A percentile compares a stretch with the other conserved stretches of the same genome.
Conservation (phyloP, 805 yeast species). For the Wickerhamiella vanderwaltii region DNA sequence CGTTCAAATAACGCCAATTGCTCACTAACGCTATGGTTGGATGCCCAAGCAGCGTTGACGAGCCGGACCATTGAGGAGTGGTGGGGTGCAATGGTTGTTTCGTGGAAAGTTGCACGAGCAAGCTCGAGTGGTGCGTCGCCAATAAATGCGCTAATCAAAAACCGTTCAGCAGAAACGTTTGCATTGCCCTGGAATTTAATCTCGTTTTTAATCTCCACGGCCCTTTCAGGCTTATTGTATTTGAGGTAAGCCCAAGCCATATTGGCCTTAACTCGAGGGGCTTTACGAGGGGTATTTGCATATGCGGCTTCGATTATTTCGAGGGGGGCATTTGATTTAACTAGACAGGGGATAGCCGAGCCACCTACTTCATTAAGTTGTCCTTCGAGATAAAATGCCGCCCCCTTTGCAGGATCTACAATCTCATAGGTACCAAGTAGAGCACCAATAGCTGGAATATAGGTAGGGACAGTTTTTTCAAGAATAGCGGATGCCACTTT, state of each 20-base stretch:
- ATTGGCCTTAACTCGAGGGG: slow-evolving; percentile 8
- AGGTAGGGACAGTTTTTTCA: slow-evolving; percentile 1
- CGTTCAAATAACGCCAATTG: slow-evolving; percentile 15
- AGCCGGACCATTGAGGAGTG: slow-evolving; percentile 18
- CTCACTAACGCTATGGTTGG: slow-evolving; percentile 1
- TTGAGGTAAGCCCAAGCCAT: slow-evolving; percentile 13
- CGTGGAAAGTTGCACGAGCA: slow-evolving; percentile 14
- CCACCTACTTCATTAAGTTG: slow-evolving; percentile 11
- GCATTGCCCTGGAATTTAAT: background rate
- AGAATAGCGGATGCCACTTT: slow-evolving; percentile 13
- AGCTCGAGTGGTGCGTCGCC: slow-evolving; percentile 21
- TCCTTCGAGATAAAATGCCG: slow-evolving; percentile 12
- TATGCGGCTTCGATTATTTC: slow-evolving; percentile 13
- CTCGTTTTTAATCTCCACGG: slow-evolving; percentile 5
- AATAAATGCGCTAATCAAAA: slow-evolving; percentile 17
- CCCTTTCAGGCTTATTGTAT: slow-evolving; percentile 13
- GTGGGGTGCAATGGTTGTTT: slow-evolving; percentile 16
- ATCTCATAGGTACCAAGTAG: slow-evolving; percentile 17
- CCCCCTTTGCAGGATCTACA: slow-evolving; percentile 19
- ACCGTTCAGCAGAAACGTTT: slow-evolving; percentile 3
- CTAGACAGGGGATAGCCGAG: slow-evolving; percentile 20
- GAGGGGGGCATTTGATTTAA: slow-evolving; percentile 16
- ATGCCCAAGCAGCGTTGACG: slow-evolving; percentile 13
- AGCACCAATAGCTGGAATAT: slow-evolving; percentile 10
- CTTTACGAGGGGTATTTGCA: slow-evolving; percentile 7